Percentiles rank a stretch among this genome's conserved stretches.
These are phyloP conservation scores for Vigna nakashimae DNA, from an alignment of 306 rosid species.

Conservation along the genomic window DNA sequence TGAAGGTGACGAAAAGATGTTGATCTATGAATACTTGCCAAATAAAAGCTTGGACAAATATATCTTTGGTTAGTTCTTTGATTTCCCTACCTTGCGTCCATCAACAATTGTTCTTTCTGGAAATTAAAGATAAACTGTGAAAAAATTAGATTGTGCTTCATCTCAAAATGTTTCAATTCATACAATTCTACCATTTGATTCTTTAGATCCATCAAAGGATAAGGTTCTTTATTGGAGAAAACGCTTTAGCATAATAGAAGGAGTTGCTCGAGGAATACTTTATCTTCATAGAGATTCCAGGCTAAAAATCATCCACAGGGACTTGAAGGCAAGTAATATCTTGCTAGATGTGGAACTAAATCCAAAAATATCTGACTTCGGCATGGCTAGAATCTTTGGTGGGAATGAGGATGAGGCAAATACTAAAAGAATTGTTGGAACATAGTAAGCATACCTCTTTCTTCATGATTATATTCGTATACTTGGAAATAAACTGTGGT, in stretches of 20 bases:
- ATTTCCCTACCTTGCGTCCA: neutral
- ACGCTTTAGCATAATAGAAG: conserved; percentile 39
- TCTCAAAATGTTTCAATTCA: neutral
- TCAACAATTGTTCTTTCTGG: neutral
- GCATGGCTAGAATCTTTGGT: conserved; percentile 37
- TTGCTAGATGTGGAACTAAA: conserved; percentile 33
- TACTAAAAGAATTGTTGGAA: conserved; percentile 38
- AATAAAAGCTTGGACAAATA: conserved; percentile 47
- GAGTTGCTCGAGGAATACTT: conserved; percentile 35
- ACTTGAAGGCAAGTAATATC: conserved; percentile 44
- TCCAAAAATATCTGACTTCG: conserved; percentile 46
- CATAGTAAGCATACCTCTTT: conserved; percentile 26
- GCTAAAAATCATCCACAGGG: conserved; percentile 32
- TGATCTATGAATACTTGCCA: conserved; percentile 54
- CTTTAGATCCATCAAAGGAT: neutral
- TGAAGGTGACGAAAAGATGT: conserved; percentile 49
- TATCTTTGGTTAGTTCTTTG: conserved; percentile 45
- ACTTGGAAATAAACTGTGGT: neutral
- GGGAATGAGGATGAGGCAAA: conserved; percentile 32
- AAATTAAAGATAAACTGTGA: neutral
- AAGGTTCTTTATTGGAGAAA: conserved; percentile 37
- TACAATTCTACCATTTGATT: neutral
- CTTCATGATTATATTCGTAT: neutral
- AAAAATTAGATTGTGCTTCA: neutral
- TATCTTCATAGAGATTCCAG: conserved; percentile 44